phyloP scores from a whole-genome alignment of 306 rosid genomes.

The Rosa rugosa region DNA sequence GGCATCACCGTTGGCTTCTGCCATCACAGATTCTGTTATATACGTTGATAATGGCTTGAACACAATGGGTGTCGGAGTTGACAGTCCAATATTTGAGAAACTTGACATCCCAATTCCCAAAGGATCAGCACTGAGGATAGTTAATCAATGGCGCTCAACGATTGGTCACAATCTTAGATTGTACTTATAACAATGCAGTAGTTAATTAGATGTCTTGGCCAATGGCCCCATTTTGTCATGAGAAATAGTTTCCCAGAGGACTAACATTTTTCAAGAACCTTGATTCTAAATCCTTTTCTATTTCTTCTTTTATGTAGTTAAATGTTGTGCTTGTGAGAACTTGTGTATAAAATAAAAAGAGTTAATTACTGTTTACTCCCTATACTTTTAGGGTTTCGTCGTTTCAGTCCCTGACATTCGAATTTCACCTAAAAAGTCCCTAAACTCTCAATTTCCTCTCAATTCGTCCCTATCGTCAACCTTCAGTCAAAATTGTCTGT shows the following conservation, averaged over 20 bases:
- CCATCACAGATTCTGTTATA: slow-evolving; percentile 67
- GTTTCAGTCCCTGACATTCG: too few relatives aligned
- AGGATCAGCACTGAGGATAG: slow-evolving; percentile 29
- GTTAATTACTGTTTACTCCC: too few relatives aligned
- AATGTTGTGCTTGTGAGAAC: background rate
- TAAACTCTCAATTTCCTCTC: too few relatives aligned
- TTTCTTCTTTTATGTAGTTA: background rate
- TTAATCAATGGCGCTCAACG: background rate
- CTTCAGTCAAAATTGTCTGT: too few relatives aligned
- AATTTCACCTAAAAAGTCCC: too few relatives aligned
- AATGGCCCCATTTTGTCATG: background rate
- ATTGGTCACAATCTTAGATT: background rate
- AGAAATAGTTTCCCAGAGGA: background rate
- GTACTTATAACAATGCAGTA: background rate
- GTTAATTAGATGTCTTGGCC: background rate
- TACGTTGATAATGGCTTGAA: slow-evolving; percentile 90
- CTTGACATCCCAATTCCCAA: slow-evolving; percentile 51
- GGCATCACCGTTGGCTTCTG: slow-evolving; percentile 82
- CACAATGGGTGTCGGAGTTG: slow-evolving; percentile 90
- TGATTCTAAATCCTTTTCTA: background rate
- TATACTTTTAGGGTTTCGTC: too few relatives aligned
- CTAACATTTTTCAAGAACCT: background rate
- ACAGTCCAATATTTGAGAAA: slow-evolving; percentile 50
- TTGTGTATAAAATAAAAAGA: background rate
- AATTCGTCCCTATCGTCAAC: too few relatives aligned